Evolutionary conservation across 768 basidiomycete species (phyloP).

Genomic region (Lyophyllum shimeji): DNA sequence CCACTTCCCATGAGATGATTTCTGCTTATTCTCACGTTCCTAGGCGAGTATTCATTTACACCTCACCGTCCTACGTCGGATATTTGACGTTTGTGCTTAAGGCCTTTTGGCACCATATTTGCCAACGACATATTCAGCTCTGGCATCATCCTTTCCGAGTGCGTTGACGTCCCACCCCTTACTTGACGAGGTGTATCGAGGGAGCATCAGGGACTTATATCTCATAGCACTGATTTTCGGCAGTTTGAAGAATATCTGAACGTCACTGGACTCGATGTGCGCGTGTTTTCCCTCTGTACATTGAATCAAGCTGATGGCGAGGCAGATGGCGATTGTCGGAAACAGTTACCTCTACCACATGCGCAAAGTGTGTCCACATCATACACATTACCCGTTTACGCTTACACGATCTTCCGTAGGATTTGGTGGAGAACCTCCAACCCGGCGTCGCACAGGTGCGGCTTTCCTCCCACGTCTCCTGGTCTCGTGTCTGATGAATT

Average conservation of each 20-base stretch:
- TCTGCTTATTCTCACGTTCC: slow-evolving; percentile 85
- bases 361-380: slow-evolving; percentile 55
- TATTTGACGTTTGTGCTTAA: slow-evolving; percentile 18
- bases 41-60: slow-evolving; percentile 38
- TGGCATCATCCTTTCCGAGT: slow-evolving; percentile 90
- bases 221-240: slow-evolving; percentile 84
- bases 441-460: slow-evolving; percentile 69
- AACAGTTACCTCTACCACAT: slow-evolving; percentile 96
- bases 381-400: neutral
- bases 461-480: slow-evolving; percentile 1
- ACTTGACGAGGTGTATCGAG: slow-evolving; percentile 1
- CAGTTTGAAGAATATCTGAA: slow-evolving; percentile 91
- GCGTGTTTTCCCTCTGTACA: slow-evolving; percentile 22
- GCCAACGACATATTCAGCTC: slow-evolving; percentile 94
- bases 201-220: slow-evolving; percentile 5
- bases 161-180: slow-evolving; percentile 20
- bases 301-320: slow-evolving; percentile 1
- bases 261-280: slow-evolving; percentile 87
- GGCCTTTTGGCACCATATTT: slow-evolving; percentile 85
- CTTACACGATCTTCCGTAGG: slow-evolving; percentile 36
- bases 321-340: slow-evolving; percentile 87
- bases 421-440: slow-evolving; percentile 82
- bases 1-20: slow-evolving; percentile 94
- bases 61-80: neutral
- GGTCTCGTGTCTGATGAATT: slow-evolving; percentile 25